Conservation (phyloP, 768 basidiomycete genomes). For the Russula abietina region DNA sequence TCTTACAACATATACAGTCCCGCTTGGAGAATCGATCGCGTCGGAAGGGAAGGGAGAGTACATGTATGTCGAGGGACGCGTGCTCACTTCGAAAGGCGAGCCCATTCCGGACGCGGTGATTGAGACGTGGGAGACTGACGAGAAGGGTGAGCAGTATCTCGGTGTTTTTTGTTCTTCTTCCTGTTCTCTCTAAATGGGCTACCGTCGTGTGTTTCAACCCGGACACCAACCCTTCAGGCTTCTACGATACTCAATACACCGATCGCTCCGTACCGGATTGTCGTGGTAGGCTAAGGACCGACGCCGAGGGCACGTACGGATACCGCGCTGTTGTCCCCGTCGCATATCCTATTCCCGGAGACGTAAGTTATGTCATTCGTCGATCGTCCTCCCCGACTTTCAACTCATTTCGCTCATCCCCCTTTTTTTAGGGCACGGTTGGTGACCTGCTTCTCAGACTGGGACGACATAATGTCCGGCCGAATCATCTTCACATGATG, state of each 20-base stretch:
- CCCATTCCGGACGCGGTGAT: conserved; percentile 61
- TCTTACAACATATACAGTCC: conserved; percentile 38
- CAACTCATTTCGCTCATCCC: too few species aligned
- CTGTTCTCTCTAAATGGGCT: not conserved
- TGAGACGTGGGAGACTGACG: conserved; percentile 83
- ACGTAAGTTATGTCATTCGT: conserved; percentile 40
- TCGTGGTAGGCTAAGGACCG: conserved; percentile 56
- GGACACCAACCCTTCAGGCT: conserved; percentile 23
- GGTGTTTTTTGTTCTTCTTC: not conserved
- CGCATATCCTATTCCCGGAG: conserved; percentile 71
- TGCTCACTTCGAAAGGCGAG: conserved; percentile 53
- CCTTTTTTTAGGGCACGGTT: conserved; percentile 56
- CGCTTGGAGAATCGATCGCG: conserved; percentile 68
- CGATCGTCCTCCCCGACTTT: not conserved
- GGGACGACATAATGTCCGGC: conserved; percentile 68
- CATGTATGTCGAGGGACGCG: conserved; percentile 70
- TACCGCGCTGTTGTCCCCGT: conserved; percentile 69
- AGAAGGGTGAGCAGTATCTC: conserved; percentile 38
- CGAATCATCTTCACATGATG: conserved; percentile 74
- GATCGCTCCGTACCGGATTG: conserved; percentile 59
- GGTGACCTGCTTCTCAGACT: conserved; percentile 51
- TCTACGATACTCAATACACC: conserved; percentile 49
- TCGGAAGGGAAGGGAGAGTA: conserved; percentile 85
- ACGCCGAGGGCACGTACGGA: conserved; percentile 56
- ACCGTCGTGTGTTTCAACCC: not conserved